These are phyloP conservation scores for Dalbergia oliveri DNA, from an alignment of 306 rosid species.

Conservation along the genomic window DNA sequence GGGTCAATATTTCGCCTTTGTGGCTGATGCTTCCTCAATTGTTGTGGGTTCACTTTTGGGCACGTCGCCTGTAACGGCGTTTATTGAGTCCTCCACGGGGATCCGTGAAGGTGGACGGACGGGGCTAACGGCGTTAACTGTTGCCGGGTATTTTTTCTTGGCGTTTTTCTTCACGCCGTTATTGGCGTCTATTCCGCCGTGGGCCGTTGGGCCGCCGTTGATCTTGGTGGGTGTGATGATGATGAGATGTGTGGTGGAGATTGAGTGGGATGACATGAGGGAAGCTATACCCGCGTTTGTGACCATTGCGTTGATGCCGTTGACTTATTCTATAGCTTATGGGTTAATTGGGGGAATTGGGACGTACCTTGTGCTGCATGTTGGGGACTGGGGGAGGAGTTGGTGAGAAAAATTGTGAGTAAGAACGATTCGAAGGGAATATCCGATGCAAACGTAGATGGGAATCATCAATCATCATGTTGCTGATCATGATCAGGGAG, in stretches of 20 bases:
- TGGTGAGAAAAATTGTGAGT: constrained; percentile 40
- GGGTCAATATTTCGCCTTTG: constrained; percentile 89
- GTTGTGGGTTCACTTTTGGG: constrained; percentile 80
- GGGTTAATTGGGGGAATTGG: constrained; percentile 90
- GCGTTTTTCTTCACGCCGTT: constrained; percentile 88
- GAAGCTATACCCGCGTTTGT: constrained; percentile 85
- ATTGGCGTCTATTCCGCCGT: constrained; percentile 84
- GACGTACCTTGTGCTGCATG: constrained; percentile 61
- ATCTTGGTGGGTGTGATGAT: constrained; percentile 90
- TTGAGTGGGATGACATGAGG: constrained; percentile 85
- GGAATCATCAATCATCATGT: background rate
- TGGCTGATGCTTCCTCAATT: constrained; percentile 84
- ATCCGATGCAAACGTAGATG: constrained; percentile 26
- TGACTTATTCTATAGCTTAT: constrained; percentile 87
- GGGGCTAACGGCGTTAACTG: constrained; percentile 82
- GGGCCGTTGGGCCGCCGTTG: constrained; percentile 98
- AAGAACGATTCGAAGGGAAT: constrained; percentile 3
- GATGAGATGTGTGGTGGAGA: constrained; percentile 91
- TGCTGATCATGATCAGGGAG: background rate
- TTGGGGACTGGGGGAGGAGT: constrained; percentile 67
- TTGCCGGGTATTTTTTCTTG: constrained; percentile 65
- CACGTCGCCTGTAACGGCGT: constrained; percentile 82
- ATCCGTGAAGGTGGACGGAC: constrained; percentile 89
- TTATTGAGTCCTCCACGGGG: constrained; percentile 82
- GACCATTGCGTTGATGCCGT: constrained; percentile 76